These are phyloP conservation scores for Coniochaeta pulveracea DNA, from an alignment of 2,329 filamentous ascomycete genomes.

Conservation along the genomic window DNA sequence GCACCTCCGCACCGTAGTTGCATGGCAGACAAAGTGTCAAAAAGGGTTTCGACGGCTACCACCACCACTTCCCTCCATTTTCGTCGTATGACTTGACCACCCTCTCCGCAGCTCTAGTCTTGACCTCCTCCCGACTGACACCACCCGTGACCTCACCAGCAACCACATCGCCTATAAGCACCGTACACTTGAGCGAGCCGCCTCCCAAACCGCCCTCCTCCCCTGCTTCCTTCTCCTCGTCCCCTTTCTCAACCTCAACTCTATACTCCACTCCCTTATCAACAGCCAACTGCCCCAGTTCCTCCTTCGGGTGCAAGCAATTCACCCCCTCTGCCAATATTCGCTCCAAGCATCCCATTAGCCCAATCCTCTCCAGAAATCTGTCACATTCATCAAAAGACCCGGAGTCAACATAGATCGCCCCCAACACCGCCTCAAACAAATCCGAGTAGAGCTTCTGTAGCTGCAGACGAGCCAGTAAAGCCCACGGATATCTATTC, in stretches of 20 bases:
- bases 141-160: conserved; percentile 17
- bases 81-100: not conserved
- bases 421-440: conserved; percentile 70
- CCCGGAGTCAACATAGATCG: conserved; percentile 73
- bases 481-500: conserved; percentile 62
- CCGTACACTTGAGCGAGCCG: conserved; percentile 29
- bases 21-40: too few relatives aligned
- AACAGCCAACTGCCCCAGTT: conserved; percentile 48
- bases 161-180: conserved; percentile 34
- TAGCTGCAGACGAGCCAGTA: conserved; percentile 52
- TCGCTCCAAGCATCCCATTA: conserved; percentile 51
- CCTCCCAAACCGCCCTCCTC: conserved; percentile 7
- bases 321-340: conserved; percentile 49
- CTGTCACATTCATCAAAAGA: conserved; percentile 44
- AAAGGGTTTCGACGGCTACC: too few relatives aligned
- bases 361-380: conserved; percentile 52
- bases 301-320: conserved; percentile 54
- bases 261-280: conserved; percentile 42
- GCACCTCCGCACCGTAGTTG: too few relatives aligned
- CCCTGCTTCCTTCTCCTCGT: conserved; percentile 12
- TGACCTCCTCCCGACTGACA: conserved; percentile 3
- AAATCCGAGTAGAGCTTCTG: conserved; percentile 78
- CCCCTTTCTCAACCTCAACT: conserved; percentile 15
- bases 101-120: conserved; percentile 3
- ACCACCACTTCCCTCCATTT: not conserved